Conservation (phyloP, 1,284 basidiomycete genomes). For the Prillingera fragicola region DNA sequence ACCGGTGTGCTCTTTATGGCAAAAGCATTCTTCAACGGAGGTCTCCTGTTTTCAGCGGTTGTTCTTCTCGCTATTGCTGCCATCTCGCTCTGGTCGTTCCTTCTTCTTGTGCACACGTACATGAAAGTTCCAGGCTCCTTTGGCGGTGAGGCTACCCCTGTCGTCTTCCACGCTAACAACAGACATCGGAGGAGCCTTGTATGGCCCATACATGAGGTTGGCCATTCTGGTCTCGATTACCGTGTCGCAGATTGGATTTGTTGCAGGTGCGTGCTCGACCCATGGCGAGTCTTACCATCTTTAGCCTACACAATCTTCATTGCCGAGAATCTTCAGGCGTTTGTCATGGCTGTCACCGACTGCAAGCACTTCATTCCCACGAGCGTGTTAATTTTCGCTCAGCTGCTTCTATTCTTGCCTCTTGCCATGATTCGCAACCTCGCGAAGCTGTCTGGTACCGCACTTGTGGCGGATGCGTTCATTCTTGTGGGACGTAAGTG, state of each 20-base stretch:
- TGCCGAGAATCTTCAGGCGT: constrained; percentile 83
- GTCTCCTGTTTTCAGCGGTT: constrained; percentile 74
- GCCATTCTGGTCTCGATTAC: constrained; percentile 83
- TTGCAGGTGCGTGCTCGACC: constrained; percentile 31
- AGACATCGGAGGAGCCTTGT: constrained; percentile 89
- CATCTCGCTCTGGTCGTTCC: constrained; percentile 89
- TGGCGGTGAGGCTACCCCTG: constrained; percentile 58
- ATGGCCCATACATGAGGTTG: constrained; percentile 88
- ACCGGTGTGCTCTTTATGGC: constrained; percentile 95
- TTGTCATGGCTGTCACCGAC: constrained; percentile 76
- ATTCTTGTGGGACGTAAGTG: constrained; percentile 71
- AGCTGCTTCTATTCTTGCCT: constrained; percentile 81
- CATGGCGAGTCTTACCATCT: not conserved
- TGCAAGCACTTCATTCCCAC: constrained; percentile 68
- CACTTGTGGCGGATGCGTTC: constrained; percentile 89
- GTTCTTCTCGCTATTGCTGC: constrained; percentile 75
- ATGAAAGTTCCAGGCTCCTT: constrained; percentile 87
- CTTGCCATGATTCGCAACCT: constrained; percentile 80
- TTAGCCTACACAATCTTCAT: constrained; percentile 94
- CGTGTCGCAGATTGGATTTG: constrained; percentile 71
- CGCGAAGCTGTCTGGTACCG: constrained; percentile 86
- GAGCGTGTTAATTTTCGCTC: constrained; percentile 73
- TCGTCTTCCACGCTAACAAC: not conserved
- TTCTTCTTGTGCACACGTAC: constrained; percentile 84
- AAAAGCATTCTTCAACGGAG: constrained; percentile 95